These are phyloP conservation scores for Lecanicillium sp. DNA, from an alignment of 2,329 filamentous ascomycete genomes.

Conservation along the genomic window DNA sequence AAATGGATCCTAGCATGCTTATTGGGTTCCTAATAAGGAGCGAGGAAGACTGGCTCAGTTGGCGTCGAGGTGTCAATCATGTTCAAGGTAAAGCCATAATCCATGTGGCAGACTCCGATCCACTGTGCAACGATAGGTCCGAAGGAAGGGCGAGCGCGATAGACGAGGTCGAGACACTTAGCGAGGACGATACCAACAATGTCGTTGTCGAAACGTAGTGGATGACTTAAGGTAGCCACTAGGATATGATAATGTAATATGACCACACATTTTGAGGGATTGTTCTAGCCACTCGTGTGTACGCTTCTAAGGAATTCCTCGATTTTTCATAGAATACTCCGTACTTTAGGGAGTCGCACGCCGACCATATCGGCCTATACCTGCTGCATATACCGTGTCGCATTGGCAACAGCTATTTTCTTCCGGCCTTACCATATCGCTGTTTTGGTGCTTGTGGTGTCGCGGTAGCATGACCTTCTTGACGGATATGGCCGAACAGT, in stretches of 20 bases:
- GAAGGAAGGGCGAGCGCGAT: slow-evolving; percentile 63
- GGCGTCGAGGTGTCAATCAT: slow-evolving; percentile 68
- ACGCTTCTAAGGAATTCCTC: no score
- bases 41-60: slow-evolving; percentile 75
- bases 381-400: no score
- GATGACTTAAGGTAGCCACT: no score
- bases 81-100: slow-evolving; percentile 79
- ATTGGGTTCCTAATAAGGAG: slow-evolving; percentile 83
- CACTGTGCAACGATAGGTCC: slow-evolving; percentile 40
- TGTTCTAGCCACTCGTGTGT: no score
- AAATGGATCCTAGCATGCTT: slow-evolving; percentile 98
- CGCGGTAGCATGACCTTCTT: slow-evolving; percentile 52
- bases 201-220: slow-evolving; percentile 18
- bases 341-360: no score
- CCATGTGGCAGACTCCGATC: slow-evolving; percentile 68
- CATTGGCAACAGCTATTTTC: background rate
- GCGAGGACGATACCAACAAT: slow-evolving; percentile 53
- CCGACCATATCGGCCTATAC: no score
- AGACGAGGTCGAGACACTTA: slow-evolving; percentile 83
- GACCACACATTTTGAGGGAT: no score
- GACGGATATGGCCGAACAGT: slow-evolving; percentile 65
- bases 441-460: background rate
- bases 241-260: no score
- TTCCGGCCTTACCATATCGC: background rate
- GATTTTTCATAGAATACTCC: no score